Conservation (phyloP, 352 stramenopile species). For the Phytophthora ramorum region DNA sequence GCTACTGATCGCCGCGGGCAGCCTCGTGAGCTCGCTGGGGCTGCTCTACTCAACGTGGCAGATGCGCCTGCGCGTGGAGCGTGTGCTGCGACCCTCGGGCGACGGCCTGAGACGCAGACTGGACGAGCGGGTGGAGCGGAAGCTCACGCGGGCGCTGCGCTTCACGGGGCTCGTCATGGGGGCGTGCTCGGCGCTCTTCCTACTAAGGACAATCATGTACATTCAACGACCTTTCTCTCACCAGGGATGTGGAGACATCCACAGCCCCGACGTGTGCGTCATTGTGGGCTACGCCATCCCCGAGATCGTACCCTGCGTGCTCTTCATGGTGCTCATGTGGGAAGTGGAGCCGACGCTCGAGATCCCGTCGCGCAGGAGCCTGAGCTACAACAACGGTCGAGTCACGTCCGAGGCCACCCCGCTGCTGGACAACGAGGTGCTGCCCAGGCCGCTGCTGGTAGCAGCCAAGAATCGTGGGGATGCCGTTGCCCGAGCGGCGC, state of each 20-base stretch:
- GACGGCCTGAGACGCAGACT: slow-evolving; percentile 52
- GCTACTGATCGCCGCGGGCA: slow-evolving; percentile 72
- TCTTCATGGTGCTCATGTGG: slow-evolving; percentile 91
- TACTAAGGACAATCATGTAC: slow-evolving; percentile 84
- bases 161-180: slow-evolving; percentile 80
- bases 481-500: not conserved
- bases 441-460: slow-evolving; percentile 26
- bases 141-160: slow-evolving; percentile 78
- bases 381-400: slow-evolving; percentile 48
- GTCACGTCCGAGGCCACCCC: slow-evolving; percentile 57
- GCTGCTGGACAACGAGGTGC: slow-evolving; percentile 48
- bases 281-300: slow-evolving; percentile 76
- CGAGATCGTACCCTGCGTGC: slow-evolving; percentile 70
- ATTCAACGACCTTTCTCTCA: slow-evolving; percentile 81
- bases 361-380: slow-evolving; percentile 59
- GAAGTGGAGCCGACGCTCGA: slow-evolving; percentile 80
- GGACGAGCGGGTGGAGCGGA: slow-evolving; percentile 66
- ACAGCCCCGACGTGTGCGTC: slow-evolving; percentile 68
- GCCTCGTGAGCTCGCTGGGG: slow-evolving; percentile 68
- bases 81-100: slow-evolving; percentile 62
- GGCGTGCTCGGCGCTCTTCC: slow-evolving; percentile 67
- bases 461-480: slow-evolving; percentile 6
- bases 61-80: slow-evolving; percentile 70
- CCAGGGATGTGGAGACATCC: slow-evolving; percentile 69
- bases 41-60: slow-evolving; percentile 84